Evolutionary conservation across 305 asterid species (phyloP), one percentile per base, ranked within the genome.

Genomic region (Petunia hybrid): DNA sequence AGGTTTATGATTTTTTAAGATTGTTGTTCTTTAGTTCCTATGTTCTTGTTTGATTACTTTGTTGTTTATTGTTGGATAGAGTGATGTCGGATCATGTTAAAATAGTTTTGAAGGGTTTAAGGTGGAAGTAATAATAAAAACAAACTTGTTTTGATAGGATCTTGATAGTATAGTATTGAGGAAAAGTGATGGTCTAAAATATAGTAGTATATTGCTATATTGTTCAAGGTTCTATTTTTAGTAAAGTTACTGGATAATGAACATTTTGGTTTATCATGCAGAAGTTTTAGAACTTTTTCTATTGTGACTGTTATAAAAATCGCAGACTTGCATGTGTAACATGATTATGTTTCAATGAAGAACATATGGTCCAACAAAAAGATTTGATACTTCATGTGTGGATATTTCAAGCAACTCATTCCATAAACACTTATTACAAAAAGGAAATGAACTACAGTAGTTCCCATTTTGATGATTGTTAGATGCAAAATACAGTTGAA

Each of bases 61-160:
- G 38, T 22, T 70, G 60, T 70, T 70, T 70, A 46, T 70, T 41
- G 60, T 45, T 59, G 57, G 22, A 70, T 70, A 70, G 77, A 1
- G 59, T 70, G 2, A 70, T 70, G 38, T 45, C 46, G 38, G 22
- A 22, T 70, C 0, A 0, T 70, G 77, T 46, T 70, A 0, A 31
- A 69, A 22, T 41, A 0, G 14, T 31, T 73, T 51, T 48, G 8
- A 39, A 57, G 77, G 45, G 3, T 71, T 71, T 51, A 73, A 73
- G 78, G 63, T 48, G 63, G 13, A 73, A 61, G 66, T 61, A 22
- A 2, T 51, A 51, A 73, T 48, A 13, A 48, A 71, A 73, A 73
- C 9, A 62, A 48, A 10, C 78, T 73, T 73, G 78, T 73, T 71
- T 71, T 71, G 45, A 5, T 71, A 48, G 31, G 35, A 12, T 71